These are phyloP conservation scores for Syzygium malaccense DNA, from an alignment of 441 rosid species.

Conservation along the genomic window DNA sequence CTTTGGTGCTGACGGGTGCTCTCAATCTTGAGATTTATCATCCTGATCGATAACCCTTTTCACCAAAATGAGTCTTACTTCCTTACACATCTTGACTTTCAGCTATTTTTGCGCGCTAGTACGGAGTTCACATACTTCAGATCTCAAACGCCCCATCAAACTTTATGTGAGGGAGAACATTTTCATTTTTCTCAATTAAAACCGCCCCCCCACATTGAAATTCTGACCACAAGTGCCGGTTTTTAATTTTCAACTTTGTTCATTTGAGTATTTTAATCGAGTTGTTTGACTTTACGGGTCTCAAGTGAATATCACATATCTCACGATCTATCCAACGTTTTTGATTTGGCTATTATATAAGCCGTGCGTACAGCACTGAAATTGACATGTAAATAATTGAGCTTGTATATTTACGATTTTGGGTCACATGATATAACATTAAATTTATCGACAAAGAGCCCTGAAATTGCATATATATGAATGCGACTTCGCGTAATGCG, in stretches of 20 bases:
- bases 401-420: background rate
- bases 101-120: background rate
- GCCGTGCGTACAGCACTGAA: accelerated
- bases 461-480: background rate
- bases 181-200: too few relatives aligned
- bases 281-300: background rate
- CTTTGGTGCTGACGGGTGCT: background rate
- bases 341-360: background rate
- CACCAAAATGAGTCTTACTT: background rate
- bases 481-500: background rate
- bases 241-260: background rate
- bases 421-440: background rate
- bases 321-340: background rate
- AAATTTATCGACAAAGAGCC: background rate
- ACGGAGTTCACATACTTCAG: background rate
- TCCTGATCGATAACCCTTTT: background rate
- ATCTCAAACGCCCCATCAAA: background rate
- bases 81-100: background rate
- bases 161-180: background rate
- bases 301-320: background rate
- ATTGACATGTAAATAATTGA: background rate
- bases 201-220: too few relatives aligned
- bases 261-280: background rate
- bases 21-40: background rate
- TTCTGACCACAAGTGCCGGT: background rate